Percentiles rank a stretch among this genome's conserved stretches.
Conservation (phyloP, 2,329 filamentous ascomycete genomes). For the Berkeleyomyces basicola region DNA sequence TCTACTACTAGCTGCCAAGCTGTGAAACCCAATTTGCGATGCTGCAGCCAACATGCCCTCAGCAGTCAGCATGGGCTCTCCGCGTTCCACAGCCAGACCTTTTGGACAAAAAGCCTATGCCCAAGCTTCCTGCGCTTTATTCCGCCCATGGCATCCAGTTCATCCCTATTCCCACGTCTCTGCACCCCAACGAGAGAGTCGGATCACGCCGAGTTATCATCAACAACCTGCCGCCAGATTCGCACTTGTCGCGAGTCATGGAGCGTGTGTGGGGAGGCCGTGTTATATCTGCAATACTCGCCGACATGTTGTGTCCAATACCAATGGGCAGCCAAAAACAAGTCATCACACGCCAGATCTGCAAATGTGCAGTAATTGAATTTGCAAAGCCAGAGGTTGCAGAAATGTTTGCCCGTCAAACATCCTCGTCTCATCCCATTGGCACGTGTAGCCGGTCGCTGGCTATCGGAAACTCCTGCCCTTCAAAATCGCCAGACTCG, state of each 20-base stretch:
- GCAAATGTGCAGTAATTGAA: slow-evolving; percentile 7
- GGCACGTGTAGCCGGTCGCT: neutral
- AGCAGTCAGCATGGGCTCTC: neutral
- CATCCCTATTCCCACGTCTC: neutral
- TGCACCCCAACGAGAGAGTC: neutral
- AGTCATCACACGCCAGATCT: neutral
- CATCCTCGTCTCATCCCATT: neutral
- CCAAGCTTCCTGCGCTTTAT: neutral
- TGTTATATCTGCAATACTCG: slow-evolving; percentile 2
- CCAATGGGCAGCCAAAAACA: neutral
- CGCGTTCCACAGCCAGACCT: neutral
- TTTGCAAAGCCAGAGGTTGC: slow-evolving; percentile 7
- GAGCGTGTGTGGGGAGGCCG: slow-evolving; percentile 11
- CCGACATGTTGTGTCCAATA: neutral
- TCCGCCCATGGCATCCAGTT: neutral
- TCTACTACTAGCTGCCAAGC: neutral
- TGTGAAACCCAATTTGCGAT: neutral
- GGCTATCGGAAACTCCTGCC: neutral
- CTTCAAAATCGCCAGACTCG: neutral
- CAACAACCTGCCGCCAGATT: slow-evolving; percentile 16
- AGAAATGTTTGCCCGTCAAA: neutral
- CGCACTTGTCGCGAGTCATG: slow-evolving; percentile 6
- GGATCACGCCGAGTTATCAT: slow-evolving; percentile 17
- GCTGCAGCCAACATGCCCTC: neutral
- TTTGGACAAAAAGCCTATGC: neutral